Base-by-base conservation (phyloP, 345 rosid species). In the Iberis pinnata region DNA sequence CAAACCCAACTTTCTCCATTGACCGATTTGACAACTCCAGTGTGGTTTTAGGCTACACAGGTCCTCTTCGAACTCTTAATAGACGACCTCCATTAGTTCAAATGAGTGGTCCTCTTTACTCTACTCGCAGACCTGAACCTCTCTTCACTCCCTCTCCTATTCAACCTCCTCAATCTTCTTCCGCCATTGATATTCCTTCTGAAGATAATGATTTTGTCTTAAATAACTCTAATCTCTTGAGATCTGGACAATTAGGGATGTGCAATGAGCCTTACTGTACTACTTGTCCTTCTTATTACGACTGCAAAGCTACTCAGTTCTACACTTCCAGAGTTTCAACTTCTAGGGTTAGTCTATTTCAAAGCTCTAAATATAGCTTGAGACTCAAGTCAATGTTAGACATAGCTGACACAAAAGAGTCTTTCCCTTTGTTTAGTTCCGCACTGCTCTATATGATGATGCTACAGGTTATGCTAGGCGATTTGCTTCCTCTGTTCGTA, bases 211-310 rank as follows among this genome's bases (percentile, higher is more conserved):
- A 46, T 6, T 73, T 73, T 57, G 73, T 61, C 14, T 39, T 51
- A 36, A 84, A 73, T 70, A 86, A 87, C 65, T 75, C 75, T 31
- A 78, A 87, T 79, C 69, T 87, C 58, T 18, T 75, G 68, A 80
- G 85, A 76, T 90, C 96, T 67, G 96, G 98, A 11, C 86, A 75
- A 41, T 50, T 82, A 49, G 96, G 98, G 6, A 69, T 78, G 86
- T 90, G 98, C 60, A 75, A 74, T 69, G 89, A 84, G 74, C 98
- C 95, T 57, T 90, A 87, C 61, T 87, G 96, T 71, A 90, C 96
- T 12, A 82, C 83, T 55, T 90, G 98, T 45, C 98, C 95, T 25
- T 67, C 82, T 17, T 74, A 63, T 51, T 82, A 81, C 78, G 73
- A 72, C 55, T 47, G 52, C 39, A 72, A 72, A 60, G 61, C 74